Conservation (phyloP, 495 filamentous ascomycete species). For the Penicillium manginii region DNA sequence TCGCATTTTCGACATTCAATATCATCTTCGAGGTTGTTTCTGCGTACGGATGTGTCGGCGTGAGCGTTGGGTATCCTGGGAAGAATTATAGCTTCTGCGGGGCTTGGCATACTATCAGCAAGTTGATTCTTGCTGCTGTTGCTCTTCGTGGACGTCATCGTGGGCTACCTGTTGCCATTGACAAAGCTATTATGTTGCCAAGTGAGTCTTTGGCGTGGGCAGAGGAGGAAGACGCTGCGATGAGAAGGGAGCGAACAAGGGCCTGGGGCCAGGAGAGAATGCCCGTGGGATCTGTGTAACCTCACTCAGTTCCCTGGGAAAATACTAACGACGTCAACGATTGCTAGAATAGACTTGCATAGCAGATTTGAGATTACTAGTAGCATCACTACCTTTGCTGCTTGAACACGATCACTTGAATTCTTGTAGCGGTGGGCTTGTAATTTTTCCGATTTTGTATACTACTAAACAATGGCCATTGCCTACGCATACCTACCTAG, state of each 20-base stretch:
- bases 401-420: too few relatives aligned
- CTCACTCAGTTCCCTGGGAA: background rate
- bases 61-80: constrained; percentile 70
- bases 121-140: constrained; percentile 73
- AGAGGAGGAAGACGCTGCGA: constrained; percentile 63
- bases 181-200: constrained; percentile 76
- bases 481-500: too few relatives aligned
- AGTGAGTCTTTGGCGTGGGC: constrained; percentile 58
- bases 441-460: too few relatives aligned
- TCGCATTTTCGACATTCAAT: constrained; percentile 80
- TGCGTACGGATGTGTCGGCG: constrained; percentile 86
- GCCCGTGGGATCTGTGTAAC: constrained; percentile 35
- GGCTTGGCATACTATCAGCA: constrained; percentile 68
- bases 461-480: too few relatives aligned
- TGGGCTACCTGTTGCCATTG: constrained; percentile 79
- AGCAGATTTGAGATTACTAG: background rate
- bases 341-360: constrained; percentile 6
- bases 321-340: constrained; percentile 5
- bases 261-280: constrained; percentile 31
- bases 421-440: too few relatives aligned
- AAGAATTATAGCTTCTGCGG: constrained; percentile 72
- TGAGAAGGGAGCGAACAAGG: constrained; percentile 38
- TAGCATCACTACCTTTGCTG: too few relatives aligned
- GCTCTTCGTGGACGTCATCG: constrained; percentile 79
- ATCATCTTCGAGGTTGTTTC: constrained; percentile 82